Base-by-base conservation (phyloP, 2,329 filamentous ascomycete genomes). In the Polychaeton citri region DNA sequence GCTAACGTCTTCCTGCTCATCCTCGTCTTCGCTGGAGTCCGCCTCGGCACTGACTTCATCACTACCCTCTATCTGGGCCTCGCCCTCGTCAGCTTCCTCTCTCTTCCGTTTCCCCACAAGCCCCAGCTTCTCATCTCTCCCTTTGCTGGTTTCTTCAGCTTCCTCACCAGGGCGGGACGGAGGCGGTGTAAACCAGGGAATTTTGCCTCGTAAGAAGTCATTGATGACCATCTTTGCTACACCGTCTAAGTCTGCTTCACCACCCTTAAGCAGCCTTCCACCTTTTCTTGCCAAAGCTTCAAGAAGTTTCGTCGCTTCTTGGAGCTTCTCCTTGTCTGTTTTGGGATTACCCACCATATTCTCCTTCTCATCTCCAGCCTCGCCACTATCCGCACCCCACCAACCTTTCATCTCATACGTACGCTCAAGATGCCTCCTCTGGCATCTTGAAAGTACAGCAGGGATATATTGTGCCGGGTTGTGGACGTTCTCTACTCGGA, bases 191-290 rank as follows among this genome's bases (percentile, higher is more conserved):
- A 86, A 98, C 90, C 92, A 98, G 1, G 90, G 90, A 18, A 96
- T 83, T 62, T 88, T 95, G 38, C 90, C 90, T 44, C 90, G 69
- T 53, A 96, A 74, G 57, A 96, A 98, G 54, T 98, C 90, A 51
- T 94, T 96, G 40, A 98, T 65, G 1, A 98, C 81, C 76, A 94
- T 94, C 61, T 94, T 94, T 1, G 90, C 90, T 33, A 94, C 86
- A 50, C 87, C 86, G 50, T 96, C 88, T 37, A 95, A 64, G 58
- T 98, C 90, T 3, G 88, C 81, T 57, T 96, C 90, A n/a, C 88
- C 90, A 39, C 84, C 88, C 55, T 85, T 86, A 12, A 96, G 65
- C 15, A 98, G 63, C 48, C 87, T 73, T 12, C 90, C 90, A 39
- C 78, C 77, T 59, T 95, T 96, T 38, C 87, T 71, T 6, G 87